Evolutionary conservation across 2,329 filamentous ascomycete species (phyloP).

Genomic region (Teratosphaeria epicoccoides): DNA sequence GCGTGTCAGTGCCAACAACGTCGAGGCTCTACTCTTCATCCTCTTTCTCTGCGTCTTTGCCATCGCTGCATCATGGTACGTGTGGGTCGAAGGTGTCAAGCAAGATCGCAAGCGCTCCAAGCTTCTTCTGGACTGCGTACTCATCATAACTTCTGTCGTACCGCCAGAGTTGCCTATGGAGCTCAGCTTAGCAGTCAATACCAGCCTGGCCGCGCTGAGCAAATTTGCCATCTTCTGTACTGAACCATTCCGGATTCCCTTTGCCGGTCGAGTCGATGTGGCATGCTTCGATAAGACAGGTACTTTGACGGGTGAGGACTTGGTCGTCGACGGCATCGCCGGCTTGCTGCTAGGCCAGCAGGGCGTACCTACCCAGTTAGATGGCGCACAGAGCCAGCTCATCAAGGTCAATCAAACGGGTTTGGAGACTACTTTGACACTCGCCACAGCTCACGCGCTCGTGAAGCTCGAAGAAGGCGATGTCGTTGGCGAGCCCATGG

Average conservation of each 20-base stretch:
- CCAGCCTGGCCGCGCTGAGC: constrained; percentile 84
- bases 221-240: constrained; percentile 98
- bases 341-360: constrained; percentile 65
- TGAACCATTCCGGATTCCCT: constrained; percentile 96
- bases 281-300: constrained; percentile 99
- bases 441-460: constrained; percentile 88
- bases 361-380: constrained; percentile 54
- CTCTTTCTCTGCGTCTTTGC: constrained; percentile 94
- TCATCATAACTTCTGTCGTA: constrained; percentile 95
- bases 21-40: constrained; percentile 93
- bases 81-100: constrained; percentile 91
- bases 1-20: constrained; percentile 95
- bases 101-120: constrained; percentile 96
- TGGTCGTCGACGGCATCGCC: constrained; percentile 94
- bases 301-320: constrained; percentile 88
- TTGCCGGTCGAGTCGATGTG: constrained; percentile 86
- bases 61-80: constrained; percentile 95
- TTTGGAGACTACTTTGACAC: constrained; percentile 78
- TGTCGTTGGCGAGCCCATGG: constrained; percentile 96
- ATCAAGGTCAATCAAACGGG: constrained; percentile 58
- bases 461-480: constrained; percentile 96
- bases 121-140: constrained; percentile 88
- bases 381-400: constrained; percentile 75
- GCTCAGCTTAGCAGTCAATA: constrained; percentile 92
- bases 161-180: constrained; percentile 99